Evolutionary conservation across 768 basidiomycete genomes (phyloP), one percentile per base, ranked within the genome.

Genomic region (Leccinum rimulosum): DNA sequence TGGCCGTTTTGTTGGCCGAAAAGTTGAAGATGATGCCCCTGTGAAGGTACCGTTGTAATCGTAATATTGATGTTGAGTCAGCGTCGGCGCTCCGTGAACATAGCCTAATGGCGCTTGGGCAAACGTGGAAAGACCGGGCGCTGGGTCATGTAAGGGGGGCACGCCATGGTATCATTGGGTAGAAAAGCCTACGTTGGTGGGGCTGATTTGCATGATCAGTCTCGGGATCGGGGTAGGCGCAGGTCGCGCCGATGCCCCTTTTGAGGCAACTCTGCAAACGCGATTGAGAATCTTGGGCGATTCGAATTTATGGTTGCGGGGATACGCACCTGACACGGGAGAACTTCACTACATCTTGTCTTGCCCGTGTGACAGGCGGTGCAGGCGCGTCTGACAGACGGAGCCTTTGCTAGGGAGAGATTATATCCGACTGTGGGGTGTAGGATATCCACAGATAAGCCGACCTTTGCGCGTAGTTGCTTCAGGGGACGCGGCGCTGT

Each of bases 351-450:
- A 66, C 90, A 92, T 65, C 89, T 78, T 12, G 90, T 92, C 76
- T 92, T 92, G 54, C 90, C 90, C 53, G 88, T 78, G 73, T 92
- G 90, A 74, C 90, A 92, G 14, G 90, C 87, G 40, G 85, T 82
- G 63, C 90, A 92, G 1, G 90, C 90, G 62, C 90, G 80, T 63
- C 90, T 83, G 56, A 91, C 90, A 48, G 89, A 91, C 33, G 89
- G 89, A 48, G 86, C 87, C 74, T 92, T 91, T 60, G 88, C 88
- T 90, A 70, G 52, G 57, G 51, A 63, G 45, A 55, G 36, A 33
- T 52, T 54, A 30, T 51, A 51, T 53, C 63, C 59, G 62, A 64
- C 57, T 45, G 59, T 43, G 55, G 5, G 53, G 52, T 9, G 49
- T 54, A 60, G 38, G 50, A 50, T 58, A 36, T 31, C 51, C 56